Evolutionary conservation across 1,139 yeast genomes (phyloP).

Genomic region (Kurtzmaniella quercitrusa): DNA sequence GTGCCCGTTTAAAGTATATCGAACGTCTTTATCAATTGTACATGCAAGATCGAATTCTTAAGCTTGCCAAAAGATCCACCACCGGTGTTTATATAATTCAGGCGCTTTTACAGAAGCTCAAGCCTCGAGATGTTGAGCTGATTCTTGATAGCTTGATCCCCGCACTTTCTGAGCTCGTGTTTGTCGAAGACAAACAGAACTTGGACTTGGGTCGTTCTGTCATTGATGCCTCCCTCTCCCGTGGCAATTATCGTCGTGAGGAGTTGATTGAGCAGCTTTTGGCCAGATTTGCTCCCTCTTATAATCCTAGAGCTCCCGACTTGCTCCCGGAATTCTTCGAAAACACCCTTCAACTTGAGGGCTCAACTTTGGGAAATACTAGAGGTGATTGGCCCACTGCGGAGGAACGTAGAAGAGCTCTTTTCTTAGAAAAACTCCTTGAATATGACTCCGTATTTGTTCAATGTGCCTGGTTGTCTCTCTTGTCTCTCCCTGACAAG

Average conservation of each 20-base stretch:
- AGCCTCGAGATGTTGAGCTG: conserved; percentile 53
- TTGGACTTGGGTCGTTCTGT: conserved; percentile 66
- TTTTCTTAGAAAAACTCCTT: conserved; percentile 68
- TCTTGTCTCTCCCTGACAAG: conserved; percentile 56
- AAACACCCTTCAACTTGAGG: conserved; percentile 56
- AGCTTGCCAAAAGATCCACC: conserved; percentile 71
- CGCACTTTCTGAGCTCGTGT: conserved; percentile 55
- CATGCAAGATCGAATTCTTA: conserved; percentile 69
- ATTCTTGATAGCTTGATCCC: conserved; percentile 72
- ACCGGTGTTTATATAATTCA: conserved; percentile 85
- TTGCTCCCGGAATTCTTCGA: conserved; percentile 50
- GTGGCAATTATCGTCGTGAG: conserved; percentile 59
- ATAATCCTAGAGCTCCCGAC: conserved; percentile 30
- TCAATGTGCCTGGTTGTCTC: conserved; percentile 53
- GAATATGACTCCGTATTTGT: conserved; percentile 61
- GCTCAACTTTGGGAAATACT: conserved; percentile 76
- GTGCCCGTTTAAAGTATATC: conserved; percentile 63
- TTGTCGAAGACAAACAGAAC: conserved; percentile 49
- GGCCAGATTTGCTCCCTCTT: conserved; percentile 54
- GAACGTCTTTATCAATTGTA: conserved; percentile 67
- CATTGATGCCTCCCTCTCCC: conserved; percentile 60
- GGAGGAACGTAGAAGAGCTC: conserved; percentile 76
- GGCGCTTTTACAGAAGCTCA: conserved; percentile 57
- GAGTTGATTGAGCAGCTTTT: conserved; percentile 61
- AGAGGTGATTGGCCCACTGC: conserved; percentile 90